These are phyloP conservation scores for Candida loeiensis DNA, from an alignment of 805 yeast species.

Conservation along the genomic window DNA sequence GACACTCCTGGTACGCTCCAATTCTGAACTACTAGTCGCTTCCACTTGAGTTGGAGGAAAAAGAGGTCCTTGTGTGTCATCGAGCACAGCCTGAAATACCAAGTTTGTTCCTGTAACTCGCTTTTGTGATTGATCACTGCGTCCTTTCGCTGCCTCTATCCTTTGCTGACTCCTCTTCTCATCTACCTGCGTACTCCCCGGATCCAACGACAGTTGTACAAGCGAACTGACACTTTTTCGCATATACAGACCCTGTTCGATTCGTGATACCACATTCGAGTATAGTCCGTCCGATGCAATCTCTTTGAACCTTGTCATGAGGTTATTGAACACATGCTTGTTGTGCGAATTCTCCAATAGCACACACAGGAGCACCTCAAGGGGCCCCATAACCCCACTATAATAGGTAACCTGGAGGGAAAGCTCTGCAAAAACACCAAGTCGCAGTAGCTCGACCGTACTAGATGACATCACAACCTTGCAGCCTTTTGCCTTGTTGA, in stretches of 20 bases:
- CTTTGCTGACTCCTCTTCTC: background rate
- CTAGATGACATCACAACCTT: slow-evolving; percentile 4
- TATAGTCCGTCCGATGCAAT: background rate
- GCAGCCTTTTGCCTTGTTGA: slow-evolving; percentile 1
- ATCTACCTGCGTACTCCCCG: slow-evolving; percentile 3
- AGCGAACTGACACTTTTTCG: slow-evolving; percentile 2
- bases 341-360: slow-evolving; percentile 1
- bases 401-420: slow-evolving; percentile 5
- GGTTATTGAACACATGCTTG: slow-evolving; percentile 1
- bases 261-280: slow-evolving; percentile 3
- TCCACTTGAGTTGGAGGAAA: slow-evolving; percentile 7
- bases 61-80: slow-evolving; percentile 6
- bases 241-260: slow-evolving; percentile 4
- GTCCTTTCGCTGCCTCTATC: background rate
- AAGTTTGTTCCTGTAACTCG: slow-evolving; percentile 5
- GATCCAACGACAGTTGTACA: slow-evolving; percentile 1
- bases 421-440: slow-evolving; percentile 3
- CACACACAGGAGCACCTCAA: slow-evolving; percentile 6
- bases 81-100: slow-evolving; percentile 5
- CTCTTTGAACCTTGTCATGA: slow-evolving; percentile 2
- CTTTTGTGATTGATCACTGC: background rate
- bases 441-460: background rate
- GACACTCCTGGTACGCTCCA: slow-evolving; percentile 1
- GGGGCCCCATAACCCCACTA: background rate
- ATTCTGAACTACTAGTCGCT: background rate